phyloP scores from a whole-genome alignment of 2,329 filamentous ascomycete genomes.

The Trichoderma polysporum region DNA sequence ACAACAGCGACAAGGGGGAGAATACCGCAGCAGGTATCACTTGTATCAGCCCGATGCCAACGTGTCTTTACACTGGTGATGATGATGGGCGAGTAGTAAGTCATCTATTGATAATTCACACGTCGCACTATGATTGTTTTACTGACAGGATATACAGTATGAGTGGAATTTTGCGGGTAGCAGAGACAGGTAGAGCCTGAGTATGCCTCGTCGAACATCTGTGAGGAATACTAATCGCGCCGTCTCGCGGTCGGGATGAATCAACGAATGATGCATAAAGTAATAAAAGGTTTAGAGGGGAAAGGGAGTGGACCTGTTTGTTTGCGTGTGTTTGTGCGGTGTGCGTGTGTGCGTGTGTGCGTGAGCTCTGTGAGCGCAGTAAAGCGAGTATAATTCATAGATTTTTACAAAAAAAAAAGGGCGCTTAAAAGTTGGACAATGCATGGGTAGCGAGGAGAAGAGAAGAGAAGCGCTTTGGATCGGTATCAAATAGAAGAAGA shows the following conservation, averaged over 20 bases:
- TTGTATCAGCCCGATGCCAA: constrained; percentile 79
- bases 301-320: not conserved
- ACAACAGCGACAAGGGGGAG: constrained; percentile 56
- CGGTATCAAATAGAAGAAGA: not conserved
- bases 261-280: not conserved
- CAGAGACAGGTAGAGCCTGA: constrained; percentile 52
- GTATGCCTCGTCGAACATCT: constrained; percentile 21
- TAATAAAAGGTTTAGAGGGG: not conserved
- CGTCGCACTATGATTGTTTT: not conserved
- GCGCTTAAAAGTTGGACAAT: constrained; percentile 19
- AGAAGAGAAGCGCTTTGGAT: not conserved
- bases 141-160: constrained; percentile 44
- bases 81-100: constrained; percentile 84
- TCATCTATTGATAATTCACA: constrained; percentile 3
- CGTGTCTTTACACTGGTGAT: constrained; percentile 88
- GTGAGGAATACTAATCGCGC: constrained; percentile 10
- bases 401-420: not conserved
- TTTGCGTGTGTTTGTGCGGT: not conserved
- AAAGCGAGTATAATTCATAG: constrained; percentile 1
- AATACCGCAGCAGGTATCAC: constrained; percentile 72
- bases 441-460: constrained; percentile 1
- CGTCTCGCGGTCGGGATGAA: not conserved
- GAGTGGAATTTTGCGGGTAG: constrained; percentile 62
- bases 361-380: not conserved
- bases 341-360: not conserved